Percentiles rank a stretch among this genome's conserved stretches.
Evolutionary conservation across 345 rosid genomes (phyloP).

Genomic region (Arabidopsis suecica): DNA sequence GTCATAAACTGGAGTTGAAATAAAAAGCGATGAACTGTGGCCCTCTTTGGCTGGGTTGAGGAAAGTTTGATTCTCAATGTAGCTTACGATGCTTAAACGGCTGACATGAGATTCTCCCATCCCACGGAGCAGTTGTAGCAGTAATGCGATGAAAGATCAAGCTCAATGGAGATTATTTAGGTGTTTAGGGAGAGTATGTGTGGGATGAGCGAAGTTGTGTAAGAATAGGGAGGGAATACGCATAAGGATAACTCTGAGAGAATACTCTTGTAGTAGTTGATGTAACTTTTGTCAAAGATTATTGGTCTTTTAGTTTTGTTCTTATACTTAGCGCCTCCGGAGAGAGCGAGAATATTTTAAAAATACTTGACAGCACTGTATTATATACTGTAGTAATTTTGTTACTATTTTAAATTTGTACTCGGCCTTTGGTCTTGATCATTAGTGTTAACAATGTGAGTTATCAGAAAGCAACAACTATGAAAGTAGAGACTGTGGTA

Average conservation of each 20-base stretch:
- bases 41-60: constrained; percentile 27
- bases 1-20: constrained; percentile 26
- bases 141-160: constrained; percentile 28
- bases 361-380: constrained; percentile 23
- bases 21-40: constrained; percentile 29
- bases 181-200: constrained; percentile 27
- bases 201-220: constrained; percentile 37
- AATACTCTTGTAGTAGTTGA: constrained; percentile 36
- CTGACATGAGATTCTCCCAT: constrained; percentile 34
- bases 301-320: constrained; percentile 39
- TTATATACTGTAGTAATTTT: constrained; percentile 18
- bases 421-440: constrained; percentile 23
- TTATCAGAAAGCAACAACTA: constrained; percentile 5
- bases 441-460: constrained; percentile 23
- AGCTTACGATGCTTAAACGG: constrained; percentile 21
- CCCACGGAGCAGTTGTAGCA: constrained; percentile 22
- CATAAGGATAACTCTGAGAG: constrained; percentile 30
- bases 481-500: background rate
- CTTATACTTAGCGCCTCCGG: constrained; percentile 25
- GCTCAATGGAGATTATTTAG: constrained; percentile 23
- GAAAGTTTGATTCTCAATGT: constrained; percentile 26
- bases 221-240: constrained; percentile 40
- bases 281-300: constrained; percentile 43
- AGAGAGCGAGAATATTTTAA: constrained; percentile 22
- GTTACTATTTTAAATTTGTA: constrained; percentile 4